Base-by-base conservation (phyloP, 2,329 filamentous ascomycete genomes). In the Talaromyces sp. region DNA sequence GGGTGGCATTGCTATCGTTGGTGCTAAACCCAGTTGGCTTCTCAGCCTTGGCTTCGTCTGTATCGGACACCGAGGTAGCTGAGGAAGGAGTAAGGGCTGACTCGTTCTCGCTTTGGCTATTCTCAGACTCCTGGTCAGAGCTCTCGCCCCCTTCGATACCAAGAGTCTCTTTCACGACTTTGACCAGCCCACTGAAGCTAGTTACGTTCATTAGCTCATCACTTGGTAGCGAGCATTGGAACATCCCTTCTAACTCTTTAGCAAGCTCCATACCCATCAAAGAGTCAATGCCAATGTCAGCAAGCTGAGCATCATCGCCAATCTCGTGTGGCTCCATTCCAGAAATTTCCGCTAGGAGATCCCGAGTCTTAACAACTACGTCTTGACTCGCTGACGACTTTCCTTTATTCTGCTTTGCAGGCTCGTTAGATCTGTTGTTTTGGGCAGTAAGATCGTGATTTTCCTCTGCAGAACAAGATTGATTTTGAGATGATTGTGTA, bases 251-350 rank as follows among this genome's bases (percentile, higher is more conserved):
- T 11, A 63, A 35, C 56, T 82, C 80, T 1, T 70, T 70, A 0
- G 68, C 72, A 54, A 82, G 63, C 64, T 83, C 80, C 76, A 81
- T 81, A 0, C 72, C 77, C 74, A 80, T 77, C 0, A 83, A 69
- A 0, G 80, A 83, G 65, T 83, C 80, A 12, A 77, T 66, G 1
- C 75, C 75, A 11, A 77, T 60, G 31, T 75, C 72, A 8, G 62
- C 67, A 31, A 80, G 68, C 11, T 69, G 63, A 7, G 65, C 65
- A 17, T 75, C 70, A 21, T 63, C 61, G 31, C 69, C 67, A n/a
- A 80, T 74, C 31, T 78, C 73, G 7, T 68, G 59, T 0, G 66
- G 27, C n/a, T 75, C 72, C 7, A 78, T 59, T 9, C 75, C 75
- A 0, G 73, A 74, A 0, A 65, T 43, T 0, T 74, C 65, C 1